Evolutionary conservation across 208 protist genomes (phyloP).

Genomic region (Porcisia deanei): DNA sequence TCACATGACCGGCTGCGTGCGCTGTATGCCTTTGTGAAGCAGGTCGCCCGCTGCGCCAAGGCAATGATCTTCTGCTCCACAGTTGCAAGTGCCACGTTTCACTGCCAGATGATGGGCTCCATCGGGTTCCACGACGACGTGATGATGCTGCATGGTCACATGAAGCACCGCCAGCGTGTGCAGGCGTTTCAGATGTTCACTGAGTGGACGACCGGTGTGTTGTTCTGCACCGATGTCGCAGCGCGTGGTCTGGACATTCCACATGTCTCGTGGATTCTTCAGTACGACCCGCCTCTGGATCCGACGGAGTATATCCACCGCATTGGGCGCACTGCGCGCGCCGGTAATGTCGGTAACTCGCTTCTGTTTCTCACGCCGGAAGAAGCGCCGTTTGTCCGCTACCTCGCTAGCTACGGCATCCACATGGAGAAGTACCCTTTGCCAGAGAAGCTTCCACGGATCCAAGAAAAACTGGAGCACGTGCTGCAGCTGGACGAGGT

Average conservation of each 20-base stretch:
- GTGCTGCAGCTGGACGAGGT: slow-evolving; percentile 87
- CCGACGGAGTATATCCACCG: slow-evolving; percentile 97
- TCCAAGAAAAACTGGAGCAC: slow-evolving; percentile 88
- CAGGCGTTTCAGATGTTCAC: slow-evolving; percentile 91
- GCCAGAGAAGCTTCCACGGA: slow-evolving; percentile 66
- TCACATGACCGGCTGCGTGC: slow-evolving; percentile 65
- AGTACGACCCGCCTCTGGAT: slow-evolving; percentile 97
- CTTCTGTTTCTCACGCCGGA: slow-evolving; percentile 93
- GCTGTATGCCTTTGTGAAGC: slow-evolving; percentile 98
- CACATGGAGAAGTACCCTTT: slow-evolving; percentile 74
- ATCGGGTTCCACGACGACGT: slow-evolving; percentile 97
- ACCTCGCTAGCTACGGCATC: slow-evolving; percentile 86
- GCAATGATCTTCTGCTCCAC: slow-evolving; percentile 98
- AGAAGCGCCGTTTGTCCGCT: slow-evolving; percentile 89
- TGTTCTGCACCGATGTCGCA: slow-evolving; percentile 96
- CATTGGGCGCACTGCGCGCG: slow-evolving; percentile 95
- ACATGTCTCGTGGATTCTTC: slow-evolving; percentile 96
- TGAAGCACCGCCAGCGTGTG: slow-evolving; percentile 95
- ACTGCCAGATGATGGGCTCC: slow-evolving; percentile 98
- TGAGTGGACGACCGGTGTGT: slow-evolving; percentile 80
- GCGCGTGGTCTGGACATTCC: slow-evolving; percentile 96
- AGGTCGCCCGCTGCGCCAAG: slow-evolving; percentile 94
- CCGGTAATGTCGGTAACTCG: slow-evolving; percentile 91
- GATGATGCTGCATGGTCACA: slow-evolving; percentile 96
- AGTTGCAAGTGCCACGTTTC: slow-evolving; percentile 97